Evolutionary conservation across 495 filamentous ascomycete genomes (phyloP), one percentile per base, ranked within the genome.

Genomic region (Trichoderma reesei): DNA sequence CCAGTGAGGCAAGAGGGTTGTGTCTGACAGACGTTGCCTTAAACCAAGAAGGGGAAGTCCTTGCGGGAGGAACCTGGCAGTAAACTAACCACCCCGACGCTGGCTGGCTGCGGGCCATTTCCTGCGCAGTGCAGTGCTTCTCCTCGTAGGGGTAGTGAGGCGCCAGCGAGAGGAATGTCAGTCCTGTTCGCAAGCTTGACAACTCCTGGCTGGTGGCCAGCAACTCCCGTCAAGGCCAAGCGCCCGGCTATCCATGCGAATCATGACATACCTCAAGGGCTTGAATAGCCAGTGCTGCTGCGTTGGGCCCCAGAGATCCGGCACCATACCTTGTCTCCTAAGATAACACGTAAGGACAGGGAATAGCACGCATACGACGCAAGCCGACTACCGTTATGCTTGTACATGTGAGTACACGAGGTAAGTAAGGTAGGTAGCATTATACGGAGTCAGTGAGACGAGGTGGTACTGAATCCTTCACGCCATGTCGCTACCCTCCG

Each of bases 1-100:
- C 51, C 51, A 56, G 51, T 56, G 51, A 56, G 51, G 51, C 51
- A 56, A 56, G 51, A 26, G 18, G 51, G 51, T 56, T 26, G 18
- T 31, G 51, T 56, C 51, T 56, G 51, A 56, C 51, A 56, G 34
- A 26, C 51, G 51, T 56, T 26, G 20, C 31, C 7, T 56, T 56
- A 56, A 9, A 26, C 51, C 51, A 56, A 10, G 51, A 56, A 56
- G 51, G 51, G 51, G 51, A 56, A 56, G 51, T 56, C 51, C 20
- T 46, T 56, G 51, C 51, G 51, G 51, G 51, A 56, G 9, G 51
- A 56, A 34, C 8, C 7, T 34, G 31, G 51, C 46, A 34, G 26
- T 33, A 34, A 13, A 56, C 51, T 16, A 33, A 56, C 51, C 20
- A 20, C 51, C 51, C 34, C 31, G 26, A 34, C 26, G 9, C 31